Evolutionary conservation across 208 protist species (phyloP).

Genomic region (Trichomonas vaginalis): DNA sequence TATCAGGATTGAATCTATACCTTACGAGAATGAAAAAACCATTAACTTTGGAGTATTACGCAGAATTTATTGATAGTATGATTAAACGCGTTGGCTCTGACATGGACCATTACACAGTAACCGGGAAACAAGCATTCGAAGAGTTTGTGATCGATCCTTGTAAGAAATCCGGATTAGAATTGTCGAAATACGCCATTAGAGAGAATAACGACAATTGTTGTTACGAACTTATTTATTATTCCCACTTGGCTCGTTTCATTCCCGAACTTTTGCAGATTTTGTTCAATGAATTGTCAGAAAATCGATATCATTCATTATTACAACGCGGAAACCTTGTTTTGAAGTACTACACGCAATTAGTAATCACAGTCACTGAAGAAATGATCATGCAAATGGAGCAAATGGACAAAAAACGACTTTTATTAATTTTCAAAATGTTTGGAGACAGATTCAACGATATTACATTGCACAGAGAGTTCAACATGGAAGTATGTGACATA

Average conservation of each 20-base stretch:
- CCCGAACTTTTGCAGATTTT: not conserved
- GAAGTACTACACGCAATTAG: not conserved
- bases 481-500: not conserved
- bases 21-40: not conserved
- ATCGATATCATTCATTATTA: not conserved
- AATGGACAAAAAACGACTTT: not conserved
- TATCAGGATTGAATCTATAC: not conserved
- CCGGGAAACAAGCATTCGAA: not conserved
- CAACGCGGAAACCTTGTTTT: not conserved
- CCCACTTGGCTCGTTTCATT: not conserved
- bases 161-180: not conserved
- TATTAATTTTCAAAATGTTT: not conserved
- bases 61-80: not conserved
- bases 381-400: not conserved
- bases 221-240: not conserved
- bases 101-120: too few species aligned
- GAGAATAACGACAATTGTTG: not conserved
- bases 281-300: not conserved
- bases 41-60: not conserved
- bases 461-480: not conserved
- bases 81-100: not conserved
- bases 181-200: not conserved
- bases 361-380: not conserved
- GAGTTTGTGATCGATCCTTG: not conserved
- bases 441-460: not conserved